Percentiles rank a stretch among this genome's conserved stretches.
Evolutionary conservation across 306 rosid genomes (phyloP).

Genomic region (Prunus kanzakura): DNA sequence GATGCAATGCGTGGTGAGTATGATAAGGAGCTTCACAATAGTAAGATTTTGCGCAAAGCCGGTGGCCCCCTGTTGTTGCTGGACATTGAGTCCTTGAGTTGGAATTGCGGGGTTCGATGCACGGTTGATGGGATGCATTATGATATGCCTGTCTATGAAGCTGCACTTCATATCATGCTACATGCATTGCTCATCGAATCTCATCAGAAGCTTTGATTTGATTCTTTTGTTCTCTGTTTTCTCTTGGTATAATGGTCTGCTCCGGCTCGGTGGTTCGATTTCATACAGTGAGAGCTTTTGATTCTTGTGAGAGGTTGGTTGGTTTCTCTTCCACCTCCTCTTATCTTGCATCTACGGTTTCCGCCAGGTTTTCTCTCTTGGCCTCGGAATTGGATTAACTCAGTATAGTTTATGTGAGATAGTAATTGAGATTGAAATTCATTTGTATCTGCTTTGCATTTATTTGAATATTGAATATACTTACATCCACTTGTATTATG

Average conservation of each 20-base stretch:
- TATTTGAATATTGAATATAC: conserved; percentile 35
- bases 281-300: conserved; percentile 17
- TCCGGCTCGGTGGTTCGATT: conserved; percentile 18
- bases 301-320: conserved; percentile 30
- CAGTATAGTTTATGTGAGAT: conserved; percentile 38
- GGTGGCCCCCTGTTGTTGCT: conserved; percentile 75
- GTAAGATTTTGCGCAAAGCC: conserved; percentile 50
- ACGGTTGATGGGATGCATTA: conserved; percentile 95
- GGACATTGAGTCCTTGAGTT: conserved; percentile 77
- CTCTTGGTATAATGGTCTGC: conserved; percentile 13
- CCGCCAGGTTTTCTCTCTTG: conserved; percentile 11
- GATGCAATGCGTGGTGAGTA: conserved; percentile 54
- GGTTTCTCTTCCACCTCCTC: conserved; percentile 20
- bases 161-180: conserved; percentile 69
- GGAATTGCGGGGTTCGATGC: conserved; percentile 90
- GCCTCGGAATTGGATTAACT: conserved; percentile 19
- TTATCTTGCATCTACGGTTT: conserved; percentile 19
- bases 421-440: conserved; percentile 34
- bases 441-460: conserved; percentile 9
- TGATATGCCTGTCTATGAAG: conserved; percentile 73
- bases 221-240: conserved; percentile 6
- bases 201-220: conserved; percentile 81
- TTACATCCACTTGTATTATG: conserved; percentile 46
- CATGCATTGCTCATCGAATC: conserved; percentile 93
- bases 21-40: conserved; percentile 45